Evolutionary conservation across 352 stramenopile genomes (phyloP), one percentile per base, ranked within the genome.

Genomic region (Globisporangium iwayamae): DNA sequence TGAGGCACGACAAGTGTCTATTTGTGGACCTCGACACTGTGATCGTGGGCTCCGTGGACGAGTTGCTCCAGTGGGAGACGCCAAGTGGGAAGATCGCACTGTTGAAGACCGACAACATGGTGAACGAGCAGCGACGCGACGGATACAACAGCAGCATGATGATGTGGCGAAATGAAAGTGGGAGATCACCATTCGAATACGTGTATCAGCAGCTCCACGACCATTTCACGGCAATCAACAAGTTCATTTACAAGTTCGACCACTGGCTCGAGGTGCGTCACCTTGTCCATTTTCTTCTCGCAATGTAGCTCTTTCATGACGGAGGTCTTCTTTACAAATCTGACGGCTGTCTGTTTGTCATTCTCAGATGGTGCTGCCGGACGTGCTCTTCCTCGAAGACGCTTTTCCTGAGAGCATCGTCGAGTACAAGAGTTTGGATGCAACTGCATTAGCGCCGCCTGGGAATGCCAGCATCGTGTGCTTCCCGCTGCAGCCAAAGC

Each of bases 21-120:
- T 95, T 89, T 62, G 46, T 95, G 9, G 87, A 95, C 66, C 78
- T 96, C 3, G 87, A 96, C 52, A 92, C 81, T 5, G 83, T 96
- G 28, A 65, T 91, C 11, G 74, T 87, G 48, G 73, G 69, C n/a
- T 73, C 62, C 8, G 3, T 91, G 4, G 58, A 56, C 10, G 60
- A 73, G 4, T 47, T 91, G 38, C 36, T 84, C 0, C 7, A 16
- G 22, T 74, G 64, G 61, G 45, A 62, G 14, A 57, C 58, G 28
- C 67, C 62, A 2, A 8, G n/a, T 6, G 63, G 54, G 50, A 28
- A 54, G 6, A 9, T 81, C 0, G 63, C 64, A 9, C 52, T 89
- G 11, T 63, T 96, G 9, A 72, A 71, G 38, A 95, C 87, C 0
- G 79, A 91, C 38, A 52, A 60, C 39, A 91, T 96, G 79, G 46